Evolutionary conservation across 2,329 filamentous ascomycete genomes (phyloP).

Genomic region (Lecanicillium sp.): DNA sequence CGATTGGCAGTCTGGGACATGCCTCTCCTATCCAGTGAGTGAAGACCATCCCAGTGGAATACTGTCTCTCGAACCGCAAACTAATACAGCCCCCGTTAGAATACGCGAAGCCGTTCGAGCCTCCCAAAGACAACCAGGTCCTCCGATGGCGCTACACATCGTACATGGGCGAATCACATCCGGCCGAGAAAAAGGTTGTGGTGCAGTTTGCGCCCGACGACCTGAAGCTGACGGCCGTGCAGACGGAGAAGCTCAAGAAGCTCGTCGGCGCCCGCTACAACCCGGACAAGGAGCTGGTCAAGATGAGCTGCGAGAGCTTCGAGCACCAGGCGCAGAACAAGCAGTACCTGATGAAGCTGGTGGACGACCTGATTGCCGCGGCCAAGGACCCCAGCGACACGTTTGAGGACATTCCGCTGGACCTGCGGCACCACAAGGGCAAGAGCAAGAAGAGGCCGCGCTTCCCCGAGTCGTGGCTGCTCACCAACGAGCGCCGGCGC

Average conservation of each 20-base stretch:
- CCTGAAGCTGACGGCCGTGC: constrained; percentile 58
- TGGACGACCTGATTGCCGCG: constrained; percentile 64
- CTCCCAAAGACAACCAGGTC: constrained; percentile 59
- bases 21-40: constrained; percentile 79
- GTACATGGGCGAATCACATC: constrained; percentile 91
- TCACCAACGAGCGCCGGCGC: constrained; percentile 61
- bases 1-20: constrained; percentile 91
- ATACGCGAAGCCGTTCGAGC: constrained; percentile 71
- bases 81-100: too few species aligned
- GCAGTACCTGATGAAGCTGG: constrained; percentile 76
- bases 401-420: constrained; percentile 83
- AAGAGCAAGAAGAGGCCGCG: constrained; percentile 55
- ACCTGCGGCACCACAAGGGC: constrained; percentile 73
- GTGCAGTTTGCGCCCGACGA: constrained; percentile 78
- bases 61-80: too few species aligned
- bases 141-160: constrained; percentile 95
- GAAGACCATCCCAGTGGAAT: neutral
- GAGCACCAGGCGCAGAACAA: constrained; percentile 93
- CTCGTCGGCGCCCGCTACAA: constrained; percentile 82
- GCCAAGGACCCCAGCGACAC: constrained; percentile 73
- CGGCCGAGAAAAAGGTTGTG: constrained; percentile 87
- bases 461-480: constrained; percentile 77
- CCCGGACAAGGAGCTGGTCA: constrained; percentile 70
- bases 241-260: constrained; percentile 79
- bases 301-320: constrained; percentile 86